Percentiles rank a stretch among this genome's conserved stretches.
phyloP scores from a whole-genome alignment of 768 basidiomycete species.

The Dacryopinax primogenitus region DNA sequence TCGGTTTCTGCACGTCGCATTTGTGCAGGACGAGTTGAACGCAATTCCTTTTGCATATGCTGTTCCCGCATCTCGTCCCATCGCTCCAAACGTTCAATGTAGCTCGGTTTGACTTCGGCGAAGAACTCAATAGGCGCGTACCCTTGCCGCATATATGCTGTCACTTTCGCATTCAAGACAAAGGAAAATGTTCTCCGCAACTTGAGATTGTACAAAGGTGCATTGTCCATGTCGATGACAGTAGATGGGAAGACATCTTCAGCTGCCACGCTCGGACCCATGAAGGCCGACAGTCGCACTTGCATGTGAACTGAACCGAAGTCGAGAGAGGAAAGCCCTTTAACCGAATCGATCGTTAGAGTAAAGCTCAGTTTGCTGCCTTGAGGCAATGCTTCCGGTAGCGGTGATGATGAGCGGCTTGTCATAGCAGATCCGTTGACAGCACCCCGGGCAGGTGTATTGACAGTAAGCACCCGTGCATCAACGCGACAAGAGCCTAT shows the following conservation, averaged over 20 bases:
- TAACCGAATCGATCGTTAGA: constrained; percentile 72
- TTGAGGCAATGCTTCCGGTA: constrained; percentile 48
- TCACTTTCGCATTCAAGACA: constrained; percentile 56
- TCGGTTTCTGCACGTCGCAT: constrained; percentile 93
- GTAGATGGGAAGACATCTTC: constrained; percentile 77
- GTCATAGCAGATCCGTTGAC: constrained; percentile 48
- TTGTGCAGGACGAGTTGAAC: constrained; percentile 7
- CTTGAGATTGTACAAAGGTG: constrained; percentile 63
- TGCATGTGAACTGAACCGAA: constrained; percentile 79
- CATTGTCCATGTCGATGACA: constrained; percentile 56
- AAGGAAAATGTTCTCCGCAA: constrained; percentile 76
- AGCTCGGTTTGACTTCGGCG: constrained; percentile 64
- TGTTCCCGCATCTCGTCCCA: constrained; percentile 92
- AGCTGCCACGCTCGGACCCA: constrained; percentile 50
- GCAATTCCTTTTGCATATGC: constrained; percentile 24
- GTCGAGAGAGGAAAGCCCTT: constrained; percentile 80
- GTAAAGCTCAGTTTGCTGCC: constrained; percentile 78
- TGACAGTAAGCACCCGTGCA: constrained; percentile 64
- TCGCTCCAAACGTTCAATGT: constrained; percentile 75
- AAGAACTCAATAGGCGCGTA: constrained; percentile 88
- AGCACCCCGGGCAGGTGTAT: constrained; percentile 43
- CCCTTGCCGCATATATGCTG: constrained; percentile 56
- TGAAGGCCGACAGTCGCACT: constrained; percentile 74
- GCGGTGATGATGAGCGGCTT: constrained; percentile 64
- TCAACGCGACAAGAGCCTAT: constrained; percentile 87